Evolutionary conservation across 345 rosid species (phyloP).

Genomic region (Reutealis trisperma): DNA sequence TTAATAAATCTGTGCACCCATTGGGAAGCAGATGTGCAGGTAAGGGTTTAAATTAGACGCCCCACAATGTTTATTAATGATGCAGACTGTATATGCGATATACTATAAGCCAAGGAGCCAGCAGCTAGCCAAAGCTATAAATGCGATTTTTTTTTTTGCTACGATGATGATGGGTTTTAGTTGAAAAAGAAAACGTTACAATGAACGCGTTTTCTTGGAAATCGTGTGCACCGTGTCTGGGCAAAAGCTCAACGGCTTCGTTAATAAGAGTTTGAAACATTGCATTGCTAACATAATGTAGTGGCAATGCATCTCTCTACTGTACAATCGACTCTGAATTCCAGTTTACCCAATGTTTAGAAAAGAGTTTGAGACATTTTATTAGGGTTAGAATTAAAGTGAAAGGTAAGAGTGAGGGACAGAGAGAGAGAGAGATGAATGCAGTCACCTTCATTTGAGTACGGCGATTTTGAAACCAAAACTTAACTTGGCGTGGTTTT

Average conservation of each 20-base stretch:
- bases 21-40: constrained; percentile 39
- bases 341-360: no score
- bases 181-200: neutral
- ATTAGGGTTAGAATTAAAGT: constrained; percentile 9
- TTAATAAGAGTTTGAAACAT: constrained; percentile 6
- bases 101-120: constrained; percentile 9
- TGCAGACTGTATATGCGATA: neutral
- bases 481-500: constrained; percentile 95
- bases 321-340: no score
- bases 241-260: constrained; percentile 9
- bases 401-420: constrained; percentile 1
- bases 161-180: constrained; percentile 23
- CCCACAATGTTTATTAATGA: constrained; percentile 13
- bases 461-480: constrained; percentile 98
- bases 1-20: constrained; percentile 7
- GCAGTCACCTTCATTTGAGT: constrained; percentile 86
- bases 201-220: constrained; percentile 38
- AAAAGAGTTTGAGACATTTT: no score
- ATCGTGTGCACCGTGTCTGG: constrained; percentile 3
- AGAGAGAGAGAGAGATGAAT: neutral
- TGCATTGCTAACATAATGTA: no score
- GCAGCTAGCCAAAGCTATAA: constrained; percentile 26
- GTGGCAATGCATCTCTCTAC: no score
- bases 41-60: constrained; percentile 27
- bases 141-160: constrained; percentile 26